Base-by-base conservation (phyloP, 2,329 filamentous ascomycete genomes). In the Ceratocystis lukuohia region DNA sequence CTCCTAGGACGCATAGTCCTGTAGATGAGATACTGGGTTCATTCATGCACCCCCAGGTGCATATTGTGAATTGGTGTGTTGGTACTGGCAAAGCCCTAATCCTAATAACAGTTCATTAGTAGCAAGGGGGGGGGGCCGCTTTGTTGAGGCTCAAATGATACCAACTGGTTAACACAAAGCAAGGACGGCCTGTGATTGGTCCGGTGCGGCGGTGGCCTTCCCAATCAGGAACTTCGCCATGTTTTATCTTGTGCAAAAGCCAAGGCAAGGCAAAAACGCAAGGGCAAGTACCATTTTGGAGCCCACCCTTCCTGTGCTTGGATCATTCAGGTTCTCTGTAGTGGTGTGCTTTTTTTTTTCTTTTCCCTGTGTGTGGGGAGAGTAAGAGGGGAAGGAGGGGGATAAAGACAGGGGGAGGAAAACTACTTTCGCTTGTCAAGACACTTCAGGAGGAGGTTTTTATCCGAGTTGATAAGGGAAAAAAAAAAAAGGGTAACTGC, bases 21-120 rank as follows among this genome's bases (percentile, higher is more conserved):
- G 53, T 30, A 28, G 53, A 30, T 30, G 53, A 17, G 22, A 12
- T 41, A 4, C 37, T 41, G 37, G 8, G 50, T 57, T 57, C 12
- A 57, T 57, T 57, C 53, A 57, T 57, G 53, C 53, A 57, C 53
- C 4, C 53, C 53, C 53, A 57, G 8, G 53, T 57, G 53, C 10
- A 30, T 57, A 4, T 7, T n/a, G n/a, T n/a, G 53, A 33, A 12
- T 25, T 5, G n/a, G 30, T 28, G 53, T 57, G 30, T 2, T 30
- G 22, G 20, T 20, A 4, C 50, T 57, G 20, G 22, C n/a, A 50
- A 50, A 25, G 37, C 37, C 37, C 37, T 41, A 41, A 41, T 41
- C 37, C 10, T 50, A 50, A 10, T 50, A 50, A 22, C 48, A 50
- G 48, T 20, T 50, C 48, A 50, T 50, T 20, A 20, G 48, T 20